phyloP scores from a whole-genome alignment of 1,284 basidiomycete species.

The Marasmius tenuissimus region DNA sequence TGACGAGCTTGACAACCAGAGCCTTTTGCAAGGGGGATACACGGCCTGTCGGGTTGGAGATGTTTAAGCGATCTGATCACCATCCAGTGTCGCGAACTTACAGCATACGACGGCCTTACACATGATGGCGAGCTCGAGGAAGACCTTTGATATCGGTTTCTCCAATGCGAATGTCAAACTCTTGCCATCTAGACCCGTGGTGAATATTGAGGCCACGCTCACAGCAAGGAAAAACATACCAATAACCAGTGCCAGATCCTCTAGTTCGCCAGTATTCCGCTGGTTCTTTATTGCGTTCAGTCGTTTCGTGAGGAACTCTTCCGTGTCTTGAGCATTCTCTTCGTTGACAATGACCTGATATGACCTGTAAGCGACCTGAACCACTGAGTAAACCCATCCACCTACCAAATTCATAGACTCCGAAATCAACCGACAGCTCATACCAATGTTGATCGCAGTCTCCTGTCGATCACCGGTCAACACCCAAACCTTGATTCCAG shows the following conservation, averaged over 20 bases:
- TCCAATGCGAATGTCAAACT: conserved; percentile 92
- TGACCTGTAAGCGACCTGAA: not conserved
- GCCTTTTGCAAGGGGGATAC: conserved; percentile 99
- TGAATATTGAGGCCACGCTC: conserved; percentile 2
- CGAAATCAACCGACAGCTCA: conserved; percentile 94
- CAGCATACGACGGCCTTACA: conserved; percentile 99
- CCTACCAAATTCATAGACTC: conserved; percentile 97
- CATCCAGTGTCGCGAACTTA: conserved; percentile 38
- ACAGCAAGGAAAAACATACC: conserved; percentile 47
- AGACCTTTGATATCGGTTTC: conserved; percentile 86
- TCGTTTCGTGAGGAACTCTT: conserved; percentile 86
- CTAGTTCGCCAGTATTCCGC: conserved; percentile 85
- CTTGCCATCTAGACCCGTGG: conserved; percentile 75
- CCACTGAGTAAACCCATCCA: conserved; percentile 6
- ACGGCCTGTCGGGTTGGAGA: conserved; percentile 59
- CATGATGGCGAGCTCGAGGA: conserved; percentile 95
- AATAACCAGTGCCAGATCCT: conserved; percentile 94
- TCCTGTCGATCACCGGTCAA: conserved; percentile 98
- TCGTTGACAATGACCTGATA: conserved; percentile 91
- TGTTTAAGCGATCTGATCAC: not conserved
- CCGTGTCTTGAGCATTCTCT: conserved; percentile 79
- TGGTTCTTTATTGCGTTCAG: conserved; percentile 93
- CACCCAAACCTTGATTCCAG: conserved; percentile 99
- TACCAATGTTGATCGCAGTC: conserved; percentile 98
- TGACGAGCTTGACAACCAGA: conserved; percentile 96